These are phyloP conservation scores for Castanea sativa DNA, from an alignment of 306 rosid species.

Conservation along the genomic window DNA sequence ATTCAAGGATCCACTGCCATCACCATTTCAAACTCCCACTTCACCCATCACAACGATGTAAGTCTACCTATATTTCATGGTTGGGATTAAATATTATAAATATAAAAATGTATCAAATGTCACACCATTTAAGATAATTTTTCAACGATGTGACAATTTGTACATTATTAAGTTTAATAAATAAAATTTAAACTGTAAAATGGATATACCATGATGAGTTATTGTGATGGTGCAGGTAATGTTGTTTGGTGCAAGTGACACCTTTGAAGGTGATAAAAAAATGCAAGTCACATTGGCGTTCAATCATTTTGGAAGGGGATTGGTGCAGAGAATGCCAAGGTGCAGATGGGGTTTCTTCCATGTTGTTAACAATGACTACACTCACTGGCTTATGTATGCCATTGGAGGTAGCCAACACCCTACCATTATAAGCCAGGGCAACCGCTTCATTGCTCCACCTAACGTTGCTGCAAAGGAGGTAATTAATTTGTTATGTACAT, in stretches of 20 bases:
- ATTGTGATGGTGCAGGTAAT: slow-evolving; percentile 44
- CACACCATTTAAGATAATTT: no score
- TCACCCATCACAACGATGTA: slow-evolving; percentile 66
- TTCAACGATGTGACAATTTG: background rate
- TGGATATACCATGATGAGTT: background rate
- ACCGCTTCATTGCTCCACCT: slow-evolving; percentile 69
- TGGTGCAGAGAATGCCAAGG: slow-evolving; percentile 72
- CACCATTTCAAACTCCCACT: slow-evolving; percentile 78
- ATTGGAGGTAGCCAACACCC: slow-evolving; percentile 79
- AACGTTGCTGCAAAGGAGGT: slow-evolving; percentile 43
- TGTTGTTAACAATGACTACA: slow-evolving; percentile 77
- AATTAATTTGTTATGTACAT: no score
- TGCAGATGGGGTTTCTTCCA: slow-evolving; percentile 70
- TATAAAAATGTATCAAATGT: no score
- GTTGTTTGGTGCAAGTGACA: slow-evolving; percentile 61
- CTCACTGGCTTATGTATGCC: slow-evolving; percentile 88
- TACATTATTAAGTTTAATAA: background rate
- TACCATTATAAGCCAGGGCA: slow-evolving; percentile 80
- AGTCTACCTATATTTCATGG: no score
- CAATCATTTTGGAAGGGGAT: slow-evolving; percentile 70
- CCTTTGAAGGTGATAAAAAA: slow-evolving; percentile 30
- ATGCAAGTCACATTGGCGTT: slow-evolving; percentile 67
- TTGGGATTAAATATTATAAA: no score
- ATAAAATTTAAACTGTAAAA: background rate
- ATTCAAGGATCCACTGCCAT: slow-evolving; percentile 71